Evolutionary conservation across 768 basidiomycete species (phyloP).

Genomic region (Suillus alpinus): DNA sequence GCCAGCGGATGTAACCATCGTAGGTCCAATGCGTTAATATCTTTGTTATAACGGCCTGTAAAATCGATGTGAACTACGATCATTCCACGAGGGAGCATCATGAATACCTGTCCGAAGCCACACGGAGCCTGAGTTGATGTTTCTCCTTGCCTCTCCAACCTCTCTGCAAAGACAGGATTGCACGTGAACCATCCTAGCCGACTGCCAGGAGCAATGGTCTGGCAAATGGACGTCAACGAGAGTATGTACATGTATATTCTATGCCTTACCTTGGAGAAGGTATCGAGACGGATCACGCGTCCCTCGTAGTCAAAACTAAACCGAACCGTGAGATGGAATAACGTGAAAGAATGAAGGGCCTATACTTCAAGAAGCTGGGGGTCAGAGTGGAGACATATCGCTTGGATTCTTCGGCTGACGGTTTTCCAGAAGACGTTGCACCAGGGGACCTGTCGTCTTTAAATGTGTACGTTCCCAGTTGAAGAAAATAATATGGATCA

Average conservation of each 20-base stretch:
- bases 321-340: background rate
- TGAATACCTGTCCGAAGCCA: conserved; percentile 62
- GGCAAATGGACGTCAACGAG: conserved; percentile 10
- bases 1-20: conserved; percentile 75
- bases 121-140: conserved; percentile 66
- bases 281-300: conserved; percentile 80
- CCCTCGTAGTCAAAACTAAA: conserved; percentile 70
- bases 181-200: conserved; percentile 81
- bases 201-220: conserved; percentile 78
- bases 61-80: conserved; percentile 3
- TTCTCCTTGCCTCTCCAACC: conserved; percentile 68
- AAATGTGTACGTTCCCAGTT: conserved; percentile 53
- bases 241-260: background rate
- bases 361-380: conserved; percentile 59
- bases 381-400: conserved; percentile 52
- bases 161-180: conserved; percentile 71
- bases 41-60: conserved; percentile 53
- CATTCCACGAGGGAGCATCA: background rate
- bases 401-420: conserved; percentile 37
- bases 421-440: conserved; percentile 6
- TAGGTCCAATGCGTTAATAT: conserved; percentile 65
- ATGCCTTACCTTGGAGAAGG: conserved; percentile 63
- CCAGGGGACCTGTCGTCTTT: conserved; percentile 32
- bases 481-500: conserved; percentile 80
- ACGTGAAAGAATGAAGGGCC: background rate